phyloP scores from a whole-genome alignment of 2,329 filamentous ascomycete genomes.

The Pyrenophora graminea region DNA sequence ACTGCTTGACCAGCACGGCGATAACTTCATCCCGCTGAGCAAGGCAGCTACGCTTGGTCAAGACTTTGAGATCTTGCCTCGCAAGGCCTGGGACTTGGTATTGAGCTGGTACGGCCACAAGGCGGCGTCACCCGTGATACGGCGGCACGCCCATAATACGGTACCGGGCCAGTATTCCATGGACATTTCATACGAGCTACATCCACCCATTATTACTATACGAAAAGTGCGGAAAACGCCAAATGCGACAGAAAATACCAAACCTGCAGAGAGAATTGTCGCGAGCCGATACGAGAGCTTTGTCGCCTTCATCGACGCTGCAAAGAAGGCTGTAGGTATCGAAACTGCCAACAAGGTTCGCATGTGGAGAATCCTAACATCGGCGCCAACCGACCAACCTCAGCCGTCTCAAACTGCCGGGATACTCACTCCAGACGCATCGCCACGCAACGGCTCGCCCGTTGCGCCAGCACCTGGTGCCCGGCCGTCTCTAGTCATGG shows the following conservation, averaged over 20 bases:
- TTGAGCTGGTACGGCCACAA: conserved; percentile 80
- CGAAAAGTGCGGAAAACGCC: conserved; percentile 74
- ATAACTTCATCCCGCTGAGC: conserved; percentile 71
- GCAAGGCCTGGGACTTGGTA: conserved; percentile 80
- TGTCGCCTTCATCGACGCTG: conserved; percentile 73
- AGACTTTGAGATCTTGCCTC: conserved; percentile 76
- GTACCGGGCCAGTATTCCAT: conserved; percentile 58
- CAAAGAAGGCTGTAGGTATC: conserved; percentile 71
- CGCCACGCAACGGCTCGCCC: conserved; percentile 51
- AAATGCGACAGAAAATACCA: conserved; percentile 63
- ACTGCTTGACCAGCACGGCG: conserved; percentile 48
- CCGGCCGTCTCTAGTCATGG: conserved; percentile 60
- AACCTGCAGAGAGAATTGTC: conserved; percentile 67
- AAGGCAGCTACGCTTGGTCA: conserved; percentile 66
- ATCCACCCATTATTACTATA: conserved; percentile 83
- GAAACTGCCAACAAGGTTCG: conserved; percentile 74
- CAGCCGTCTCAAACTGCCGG: conserved; percentile 41
- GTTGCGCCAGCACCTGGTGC: conserved; percentile 35
- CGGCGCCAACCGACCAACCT: conserved; percentile 44
- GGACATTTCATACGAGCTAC: conserved; percentile 80
- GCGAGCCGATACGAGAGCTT: conserved; percentile 72
- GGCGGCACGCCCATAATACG: conserved; percentile 78
- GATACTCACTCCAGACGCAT: conserved; percentile 52
- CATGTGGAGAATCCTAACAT: conserved; percentile 68
- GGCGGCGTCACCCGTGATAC: conserved; percentile 70